These are phyloP conservation scores for Macrotyloma uniflorum DNA, from an alignment of 306 rosid genomes.

Conservation along the genomic window DNA sequence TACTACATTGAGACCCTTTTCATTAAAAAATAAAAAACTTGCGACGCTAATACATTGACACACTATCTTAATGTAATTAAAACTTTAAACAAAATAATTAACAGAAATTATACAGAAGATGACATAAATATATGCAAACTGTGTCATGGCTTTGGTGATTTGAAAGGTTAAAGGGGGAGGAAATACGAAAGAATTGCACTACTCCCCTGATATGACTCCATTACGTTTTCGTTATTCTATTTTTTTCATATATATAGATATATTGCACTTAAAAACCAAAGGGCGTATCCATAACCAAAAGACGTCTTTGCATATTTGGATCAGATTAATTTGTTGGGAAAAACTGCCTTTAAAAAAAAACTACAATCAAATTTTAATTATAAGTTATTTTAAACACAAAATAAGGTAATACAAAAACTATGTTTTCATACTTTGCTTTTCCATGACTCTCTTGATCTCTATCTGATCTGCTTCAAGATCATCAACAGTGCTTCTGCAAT, in stretches of 20 bases:
- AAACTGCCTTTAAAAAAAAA: neutral
- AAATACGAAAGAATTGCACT: neutral
- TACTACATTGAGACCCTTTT: neutral
- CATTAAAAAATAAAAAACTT: neutral
- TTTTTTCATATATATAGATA: constrained; percentile 10
- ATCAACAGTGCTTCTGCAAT: constrained; percentile 70
- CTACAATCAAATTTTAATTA: neutral
- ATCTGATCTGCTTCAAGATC: constrained; percentile 69
- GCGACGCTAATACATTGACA: neutral
- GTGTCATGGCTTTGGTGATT: neutral
- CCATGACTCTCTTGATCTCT: constrained; percentile 75
- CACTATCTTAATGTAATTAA: neutral
- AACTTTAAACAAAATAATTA: neutral
- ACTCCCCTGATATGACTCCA: neutral
- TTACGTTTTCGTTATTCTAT: neutral
- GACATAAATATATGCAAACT: constrained; percentile 12
- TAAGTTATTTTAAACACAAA: constrained; percentile 7
- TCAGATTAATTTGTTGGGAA: neutral
- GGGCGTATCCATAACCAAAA: constrained; percentile 25
- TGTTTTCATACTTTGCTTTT: constrained; percentile 73
- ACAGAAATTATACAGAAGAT: constrained; percentile 17
- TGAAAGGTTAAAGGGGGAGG: neutral
- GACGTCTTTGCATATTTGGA: constrained; percentile 10
- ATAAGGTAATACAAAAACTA: neutral
- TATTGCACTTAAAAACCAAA: neutral